Evolutionary conservation across 805 yeast genomes (phyloP), one percentile per base, ranked within the genome.

Genomic region (Hanseniaspora valbyensis): DNA sequence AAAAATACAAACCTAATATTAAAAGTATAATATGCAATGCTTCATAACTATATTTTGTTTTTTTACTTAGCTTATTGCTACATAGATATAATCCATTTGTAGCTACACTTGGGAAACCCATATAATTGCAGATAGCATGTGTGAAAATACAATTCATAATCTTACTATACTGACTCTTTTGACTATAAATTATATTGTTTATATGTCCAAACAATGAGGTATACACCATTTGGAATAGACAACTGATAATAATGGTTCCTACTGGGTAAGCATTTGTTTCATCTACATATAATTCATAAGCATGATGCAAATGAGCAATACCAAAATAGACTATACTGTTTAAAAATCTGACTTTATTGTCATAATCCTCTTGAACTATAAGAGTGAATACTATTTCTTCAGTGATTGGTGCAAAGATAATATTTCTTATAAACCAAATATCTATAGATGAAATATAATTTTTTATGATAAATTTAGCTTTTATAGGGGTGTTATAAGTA

Each of bases 361-460:
- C 50, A 40, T 16, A 55, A 39, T 18, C 49, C 22, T 49, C 43
- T 19, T 61, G 37, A 10, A 64, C 32, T 60, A 65, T 58, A 3
- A 66, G 56, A 2, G 69, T 64, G 51, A 63, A 65, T 24, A 62
- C 58, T 10, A 64, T 25, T 44, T 65, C 69, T 49, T 65, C 69
- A 1, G 64, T 63, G 1, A 61, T 41, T 1, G 69, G 69, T 2
- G 63, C 68, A 54, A 64, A 63, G 0, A 64, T 33, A 52, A 58
- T 59, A 44, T 64, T 60, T 39, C 69, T 57, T 8, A 64, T 19
- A 10, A 62, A 61, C 66, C 67, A 65, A 13, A 65, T 57, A 40
- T 54, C 50, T n/a, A 41, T 28, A 13, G 37, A 6, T 8, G 33
- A 42, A 4, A 22, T 29, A 8, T 36, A 29, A n/a, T 36, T 44